Percentiles rank a stretch among this genome's conserved stretches.
These are phyloP conservation scores for Syzygium oleosum DNA, from an alignment of 345 rosid genomes.

Conservation along the genomic window DNA sequence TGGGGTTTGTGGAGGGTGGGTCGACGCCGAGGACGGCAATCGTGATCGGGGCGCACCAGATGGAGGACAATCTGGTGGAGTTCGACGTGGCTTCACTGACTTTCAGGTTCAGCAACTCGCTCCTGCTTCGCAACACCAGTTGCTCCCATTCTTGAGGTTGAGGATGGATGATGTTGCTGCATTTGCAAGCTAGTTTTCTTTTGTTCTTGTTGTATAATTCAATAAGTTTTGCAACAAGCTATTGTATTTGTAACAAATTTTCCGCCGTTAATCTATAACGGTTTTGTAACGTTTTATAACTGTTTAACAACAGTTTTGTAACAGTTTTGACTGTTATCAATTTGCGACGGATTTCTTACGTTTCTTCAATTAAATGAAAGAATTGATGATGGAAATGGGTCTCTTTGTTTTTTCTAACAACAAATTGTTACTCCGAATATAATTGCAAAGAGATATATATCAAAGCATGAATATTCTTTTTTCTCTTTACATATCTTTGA, in stretches of 20 bases:
- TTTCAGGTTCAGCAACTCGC: slow-evolving; percentile 30
- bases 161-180: background rate
- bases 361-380: background rate
- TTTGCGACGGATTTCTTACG: no score
- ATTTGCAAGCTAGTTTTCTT: background rate
- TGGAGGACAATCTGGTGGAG: slow-evolving; percentile 27
- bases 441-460: background rate
- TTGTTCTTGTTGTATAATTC: background rate
- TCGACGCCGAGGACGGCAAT: slow-evolving; percentile 7
- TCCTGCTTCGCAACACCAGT: slow-evolving; percentile 12
- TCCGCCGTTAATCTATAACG: background rate
- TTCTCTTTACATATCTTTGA: background rate
- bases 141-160: slow-evolving; percentile 17
- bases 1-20: slow-evolving; percentile 31
- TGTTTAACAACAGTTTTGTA: no score
- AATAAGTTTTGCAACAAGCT: background rate
- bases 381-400: background rate
- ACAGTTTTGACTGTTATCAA: no score
- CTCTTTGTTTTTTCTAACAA: no score
- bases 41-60: slow-evolving; percentile 26
- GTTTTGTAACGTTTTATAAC: background rate
- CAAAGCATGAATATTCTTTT: no score
- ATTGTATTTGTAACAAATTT: no score
- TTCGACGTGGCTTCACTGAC: slow-evolving; percentile 22
- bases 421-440: background rate